Percentiles rank a stretch among this genome's conserved stretches.
These are phyloP conservation scores for Teunomyces atbi DNA, from an alignment of 805 yeast genomes.

Conservation along the genomic window DNA sequence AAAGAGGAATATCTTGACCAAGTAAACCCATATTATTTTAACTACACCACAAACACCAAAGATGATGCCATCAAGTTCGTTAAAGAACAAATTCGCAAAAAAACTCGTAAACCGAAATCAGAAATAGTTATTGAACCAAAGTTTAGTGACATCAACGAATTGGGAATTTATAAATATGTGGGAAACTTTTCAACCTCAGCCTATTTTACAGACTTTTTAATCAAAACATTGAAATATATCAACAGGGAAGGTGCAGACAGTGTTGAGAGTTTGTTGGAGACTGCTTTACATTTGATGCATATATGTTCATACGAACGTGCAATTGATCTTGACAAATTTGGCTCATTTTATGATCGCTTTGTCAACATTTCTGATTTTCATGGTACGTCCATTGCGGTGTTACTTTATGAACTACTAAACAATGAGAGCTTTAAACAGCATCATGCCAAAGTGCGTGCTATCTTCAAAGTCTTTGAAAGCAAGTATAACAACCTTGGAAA, in stretches of 20 bases:
- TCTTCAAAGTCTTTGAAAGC: conserved; percentile 37
- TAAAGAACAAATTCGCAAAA: conserved; percentile 47
- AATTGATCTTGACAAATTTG: conserved; percentile 27
- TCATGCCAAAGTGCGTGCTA: conserved; percentile 58
- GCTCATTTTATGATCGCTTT: conserved; percentile 29
- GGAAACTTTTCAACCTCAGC: conserved; percentile 53
- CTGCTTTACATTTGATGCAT: conserved; percentile 67
- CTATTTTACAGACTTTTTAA: conserved; percentile 53
- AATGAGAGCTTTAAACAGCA: conserved; percentile 40
- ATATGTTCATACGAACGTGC: conserved; percentile 41
- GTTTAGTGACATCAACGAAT: conserved; percentile 25
- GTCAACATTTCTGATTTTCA: conserved; percentile 29
- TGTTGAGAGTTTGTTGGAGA: conserved; percentile 55
- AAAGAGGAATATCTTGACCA: conserved; percentile 34
- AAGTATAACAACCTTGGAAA: conserved; percentile 22
- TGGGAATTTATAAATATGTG: conserved; percentile 42
- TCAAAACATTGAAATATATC: conserved; percentile 46
- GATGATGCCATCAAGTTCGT: conserved; percentile 77
- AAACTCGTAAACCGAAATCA: conserved; percentile 33
- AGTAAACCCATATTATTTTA: conserved; percentile 70
- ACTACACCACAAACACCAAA: conserved; percentile 71
- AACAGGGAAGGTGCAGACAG: conserved; percentile 35
- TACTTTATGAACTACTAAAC: conserved; percentile 37
- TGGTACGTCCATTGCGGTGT: conserved; percentile 37
- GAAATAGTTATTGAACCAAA: conserved; percentile 61